Evolutionary conservation across 75 land plant species (phyloP), one percentile per base, ranked within the genome.

Genomic region (Adiantum capillusveneris): DNA sequence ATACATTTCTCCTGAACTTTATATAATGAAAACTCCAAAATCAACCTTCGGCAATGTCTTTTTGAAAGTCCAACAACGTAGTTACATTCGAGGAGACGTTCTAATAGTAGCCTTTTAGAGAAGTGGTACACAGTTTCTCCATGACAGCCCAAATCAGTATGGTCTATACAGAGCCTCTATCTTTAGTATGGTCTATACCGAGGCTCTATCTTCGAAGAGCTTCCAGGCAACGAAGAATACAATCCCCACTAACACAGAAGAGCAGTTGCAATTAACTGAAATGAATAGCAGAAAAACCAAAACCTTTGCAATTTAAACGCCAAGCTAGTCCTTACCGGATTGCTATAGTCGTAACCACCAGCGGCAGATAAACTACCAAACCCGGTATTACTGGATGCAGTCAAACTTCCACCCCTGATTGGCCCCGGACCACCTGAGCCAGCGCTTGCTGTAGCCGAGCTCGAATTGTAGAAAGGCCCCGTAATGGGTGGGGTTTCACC

Each of bases 131-230:
- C n/a, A n/a, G n/a, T n/a, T n/a, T n/a, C n/a, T n/a, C n/a, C n/a
- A n/a, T n/a, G n/a, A n/a, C n/a, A n/a, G n/a, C n/a, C n/a, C n/a
- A n/a, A n/a, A n/a, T n/a, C n/a, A n/a, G n/a, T n/a, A n/a, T n/a
- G n/a, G n/a, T n/a, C n/a, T n/a, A n/a, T n/a, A n/a, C n/a, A n/a
- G n/a, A n/a, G n/a, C n/a, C n/a, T n/a, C n/a, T n/a, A n/a, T n/a
- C n/a, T n/a, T 53, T 26, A 53, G 55, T 53, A 53, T 24, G 55
- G 55, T 27, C 55, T 53, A 53, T 53, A 53, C 3, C 55, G 55
- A 12, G 55, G 55, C 29, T 53, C 55, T 5, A 25, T 25, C 6
- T 53, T 22, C 14, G 55, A 53, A 13, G 28, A 24, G 14, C 55
- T 46, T 46, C 27, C 14, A 25, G 55, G 28, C 14, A 22, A 25